Evolutionary conservation across 805 yeast genomes (phyloP).

Genomic region (Cyberlindnera americana): DNA sequence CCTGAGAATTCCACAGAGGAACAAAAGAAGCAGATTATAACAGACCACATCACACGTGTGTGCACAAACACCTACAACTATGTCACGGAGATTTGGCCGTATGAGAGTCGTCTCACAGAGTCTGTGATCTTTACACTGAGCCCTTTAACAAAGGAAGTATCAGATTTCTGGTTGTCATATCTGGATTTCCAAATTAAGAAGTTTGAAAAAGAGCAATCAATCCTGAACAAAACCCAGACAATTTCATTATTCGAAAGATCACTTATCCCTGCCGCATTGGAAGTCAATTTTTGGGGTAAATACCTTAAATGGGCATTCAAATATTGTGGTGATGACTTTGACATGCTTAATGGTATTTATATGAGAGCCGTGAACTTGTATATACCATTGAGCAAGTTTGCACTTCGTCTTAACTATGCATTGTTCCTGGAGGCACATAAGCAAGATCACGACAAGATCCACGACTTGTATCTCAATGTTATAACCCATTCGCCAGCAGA

Average conservation of each 20-base stretch:
- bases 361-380: slow-evolving; percentile 45
- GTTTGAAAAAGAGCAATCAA: slow-evolving; percentile 21
- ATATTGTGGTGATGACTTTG: slow-evolving; percentile 27
- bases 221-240: slow-evolving; percentile 27
- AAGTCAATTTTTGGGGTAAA: slow-evolving; percentile 63
- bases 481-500: slow-evolving; percentile 14
- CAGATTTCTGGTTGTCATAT: slow-evolving; percentile 59
- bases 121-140: slow-evolving; percentile 53
- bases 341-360: slow-evolving; percentile 42
- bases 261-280: slow-evolving; percentile 60
- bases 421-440: slow-evolving; percentile 18
- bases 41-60: slow-evolving; percentile 15
- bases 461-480: slow-evolving; percentile 21
- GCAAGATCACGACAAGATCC: slow-evolving; percentile 14
- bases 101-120: slow-evolving; percentile 60
- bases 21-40: slow-evolving; percentile 22
- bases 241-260: slow-evolving; percentile 65
- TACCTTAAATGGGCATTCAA: slow-evolving; percentile 53
- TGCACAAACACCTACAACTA: slow-evolving; percentile 19
- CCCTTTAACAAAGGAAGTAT: slow-evolving; percentile 40
- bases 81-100: slow-evolving; percentile 54
- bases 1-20: slow-evolving; percentile 15
- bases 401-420: slow-evolving; percentile 23
- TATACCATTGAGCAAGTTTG: slow-evolving; percentile 27
- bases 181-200: slow-evolving; percentile 47